A percentile compares a stretch with the other conserved stretches of the same genome.
These are phyloP conservation scores for Lentinula detonsa DNA, from an alignment of 768 basidiomycete genomes.

Conservation along the genomic window DNA sequence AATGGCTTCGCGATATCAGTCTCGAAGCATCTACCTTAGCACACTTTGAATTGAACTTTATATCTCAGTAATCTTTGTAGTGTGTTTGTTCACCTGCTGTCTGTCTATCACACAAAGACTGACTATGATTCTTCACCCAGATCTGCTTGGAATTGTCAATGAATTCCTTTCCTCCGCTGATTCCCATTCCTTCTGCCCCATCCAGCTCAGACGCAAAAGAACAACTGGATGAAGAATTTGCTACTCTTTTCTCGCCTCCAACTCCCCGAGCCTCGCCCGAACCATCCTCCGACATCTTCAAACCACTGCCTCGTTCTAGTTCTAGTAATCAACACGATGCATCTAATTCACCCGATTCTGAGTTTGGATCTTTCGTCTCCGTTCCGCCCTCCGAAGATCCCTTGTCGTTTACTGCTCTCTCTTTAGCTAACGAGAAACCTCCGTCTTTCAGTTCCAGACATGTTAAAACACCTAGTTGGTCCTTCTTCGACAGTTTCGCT, in stretches of 20 bases:
- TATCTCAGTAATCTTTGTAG: background rate
- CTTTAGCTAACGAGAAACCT: background rate
- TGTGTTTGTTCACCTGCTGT: background rate
- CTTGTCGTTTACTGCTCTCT: conserved; percentile 16
- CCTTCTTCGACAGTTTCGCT: conserved; percentile 59
- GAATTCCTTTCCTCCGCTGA: conserved; percentile 4
- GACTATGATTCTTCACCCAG: background rate
- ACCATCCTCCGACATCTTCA: conserved; percentile 5
- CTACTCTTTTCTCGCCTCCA: conserved; percentile 35
- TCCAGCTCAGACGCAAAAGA: conserved; percentile 15
- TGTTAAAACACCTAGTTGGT: conserved; percentile 26
- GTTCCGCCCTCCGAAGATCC: conserved; percentile 51
- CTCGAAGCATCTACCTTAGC: background rate
- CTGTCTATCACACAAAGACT: background rate
- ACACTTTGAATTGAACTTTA: background rate
- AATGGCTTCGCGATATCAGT: background rate
- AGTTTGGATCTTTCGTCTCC: conserved; percentile 60
- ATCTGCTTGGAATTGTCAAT: background rate
- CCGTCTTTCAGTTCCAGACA: background rate
- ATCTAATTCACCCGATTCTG: conserved; percentile 32
- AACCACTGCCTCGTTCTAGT: background rate
- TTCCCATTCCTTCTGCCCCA: background rate
- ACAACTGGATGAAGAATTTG: conserved; percentile 31
- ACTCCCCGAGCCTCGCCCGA: conserved; percentile 31
- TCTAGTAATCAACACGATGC: conserved; percentile 9